phyloP scores from a whole-genome alignment of 805 yeast genomes.

The Ogataea saltuana region DNA sequence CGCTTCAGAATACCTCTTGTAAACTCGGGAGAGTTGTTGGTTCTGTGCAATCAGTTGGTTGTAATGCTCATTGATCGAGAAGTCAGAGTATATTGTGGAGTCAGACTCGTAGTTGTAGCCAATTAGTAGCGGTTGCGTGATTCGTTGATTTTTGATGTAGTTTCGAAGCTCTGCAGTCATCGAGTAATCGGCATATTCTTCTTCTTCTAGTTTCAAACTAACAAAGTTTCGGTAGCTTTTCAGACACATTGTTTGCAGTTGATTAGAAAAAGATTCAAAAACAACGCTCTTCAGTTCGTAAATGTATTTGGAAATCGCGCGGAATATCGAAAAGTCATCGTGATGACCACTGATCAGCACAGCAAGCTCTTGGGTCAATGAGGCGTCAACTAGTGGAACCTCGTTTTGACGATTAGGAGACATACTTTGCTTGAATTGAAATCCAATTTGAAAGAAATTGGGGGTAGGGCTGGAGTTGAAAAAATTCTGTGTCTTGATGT shows the following conservation, averaged over 20 bases:
- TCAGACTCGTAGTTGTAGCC: conserved; percentile 27
- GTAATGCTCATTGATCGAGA: conserved; percentile 21
- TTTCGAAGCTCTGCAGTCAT: conserved; percentile 23
- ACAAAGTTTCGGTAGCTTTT: conserved; percentile 27
- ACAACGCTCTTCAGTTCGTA: conserved; percentile 24
- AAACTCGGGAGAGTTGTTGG: conserved; percentile 18
- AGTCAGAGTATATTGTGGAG: conserved; percentile 21
- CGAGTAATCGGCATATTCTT: conserved; percentile 20
- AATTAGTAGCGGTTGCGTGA: conserved; percentile 32
- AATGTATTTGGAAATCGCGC: conserved; percentile 25
- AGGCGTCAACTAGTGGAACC: conserved; percentile 26
- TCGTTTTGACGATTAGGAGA: conserved; percentile 1
- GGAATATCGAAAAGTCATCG: conserved; percentile 33
- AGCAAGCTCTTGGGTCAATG: conserved; percentile 20
- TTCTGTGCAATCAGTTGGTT: conserved; percentile 24
- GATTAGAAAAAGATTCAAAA: conserved; percentile 28
- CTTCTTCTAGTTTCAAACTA: conserved; percentile 24
- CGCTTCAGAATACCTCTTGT: conserved; percentile 2
- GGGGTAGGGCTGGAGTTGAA: conserved; percentile 18
- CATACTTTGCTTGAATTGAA: conserved; percentile 13
- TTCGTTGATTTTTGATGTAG: conserved; percentile 27
- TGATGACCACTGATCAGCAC: conserved; percentile 28
- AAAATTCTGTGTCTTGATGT: conserved; percentile 12
- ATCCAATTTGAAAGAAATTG: conserved; percentile 29
- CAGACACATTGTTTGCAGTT: conserved; percentile 20